Percentiles rank a stretch among this genome's conserved stretches.
Conservation (phyloP, 2,329 filamentous ascomycete species). For the Fusarium neocosmosporiellum region DNA sequence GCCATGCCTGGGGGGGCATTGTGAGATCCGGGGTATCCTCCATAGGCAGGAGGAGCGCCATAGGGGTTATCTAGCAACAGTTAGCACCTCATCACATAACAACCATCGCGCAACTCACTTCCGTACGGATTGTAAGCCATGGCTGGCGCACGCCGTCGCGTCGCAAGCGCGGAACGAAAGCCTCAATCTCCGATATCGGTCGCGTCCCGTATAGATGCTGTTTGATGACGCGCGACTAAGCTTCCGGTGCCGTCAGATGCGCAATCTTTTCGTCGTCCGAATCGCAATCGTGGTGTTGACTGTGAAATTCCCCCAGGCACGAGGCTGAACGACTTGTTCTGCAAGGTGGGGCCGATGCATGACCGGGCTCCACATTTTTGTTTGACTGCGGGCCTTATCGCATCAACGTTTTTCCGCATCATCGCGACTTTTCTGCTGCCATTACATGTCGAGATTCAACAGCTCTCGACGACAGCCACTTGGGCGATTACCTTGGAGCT, state of each 20-base stretch:
- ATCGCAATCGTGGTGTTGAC: constrained; percentile 32
- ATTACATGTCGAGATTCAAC: constrained; percentile 10
- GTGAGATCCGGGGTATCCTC: constrained; percentile 72
- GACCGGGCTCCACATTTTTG: constrained; percentile 24
- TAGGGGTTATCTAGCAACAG: constrained; percentile 64
- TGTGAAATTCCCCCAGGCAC: constrained; percentile 32
- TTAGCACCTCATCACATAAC: constrained; percentile 9
- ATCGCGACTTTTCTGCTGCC: constrained; percentile 42
- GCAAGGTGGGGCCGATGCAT: constrained; percentile 33
- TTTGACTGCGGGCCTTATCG: constrained; percentile 30
- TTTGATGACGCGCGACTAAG: constrained; percentile 6
- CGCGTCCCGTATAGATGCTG: neutral
- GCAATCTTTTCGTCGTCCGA: constrained; percentile 16
- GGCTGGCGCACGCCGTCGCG: constrained; percentile 29
- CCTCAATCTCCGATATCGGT: neutral
- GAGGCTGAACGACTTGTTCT: constrained; percentile 42
- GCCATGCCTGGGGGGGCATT: constrained; percentile 74
- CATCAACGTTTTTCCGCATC: constrained; percentile 46
- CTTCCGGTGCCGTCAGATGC: constrained; percentile 1
- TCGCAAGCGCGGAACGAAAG: constrained; percentile 11
- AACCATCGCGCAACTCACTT: constrained; percentile 51
- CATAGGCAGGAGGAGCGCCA: constrained; percentile 79
- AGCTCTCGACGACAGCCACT: constrained; percentile 38
- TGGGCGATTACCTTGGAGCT: constrained; percentile 24
- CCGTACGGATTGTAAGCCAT: constrained; percentile 74